Evolutionary conservation across 768 basidiomycete species (phyloP).

Genomic region (Sutorius australiensis): DNA sequence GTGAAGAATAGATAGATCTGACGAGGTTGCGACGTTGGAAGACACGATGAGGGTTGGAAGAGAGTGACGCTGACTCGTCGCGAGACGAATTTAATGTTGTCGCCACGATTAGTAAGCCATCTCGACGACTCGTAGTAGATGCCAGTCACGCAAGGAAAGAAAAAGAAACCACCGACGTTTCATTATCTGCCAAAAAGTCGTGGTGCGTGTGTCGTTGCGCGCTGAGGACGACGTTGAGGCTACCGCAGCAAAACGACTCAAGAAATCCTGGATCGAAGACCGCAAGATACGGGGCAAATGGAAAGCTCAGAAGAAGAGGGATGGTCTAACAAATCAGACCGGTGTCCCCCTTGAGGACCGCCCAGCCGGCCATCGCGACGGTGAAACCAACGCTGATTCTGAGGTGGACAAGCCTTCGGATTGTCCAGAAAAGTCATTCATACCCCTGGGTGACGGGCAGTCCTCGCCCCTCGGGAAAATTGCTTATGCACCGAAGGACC

Average conservation of each 20-base stretch:
- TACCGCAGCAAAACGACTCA: constrained; percentile 68
- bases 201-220: constrained; percentile 42
- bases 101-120: constrained; percentile 25
- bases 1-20: constrained; percentile 39
- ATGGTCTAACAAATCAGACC: constrained; percentile 29
- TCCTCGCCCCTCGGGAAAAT: constrained; percentile 55
- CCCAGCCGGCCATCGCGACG: neutral
- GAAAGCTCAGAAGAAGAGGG: constrained; percentile 63
- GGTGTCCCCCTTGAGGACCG: neutral
- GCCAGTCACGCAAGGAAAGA: constrained; percentile 12
- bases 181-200: constrained; percentile 58
- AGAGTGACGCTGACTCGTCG: constrained; percentile 9
- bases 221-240: constrained; percentile 1
- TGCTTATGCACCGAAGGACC: constrained; percentile 57
- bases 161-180: constrained; percentile 66
- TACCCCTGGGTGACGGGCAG: constrained; percentile 7
- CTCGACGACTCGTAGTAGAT: neutral
- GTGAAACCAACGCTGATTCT: neutral
- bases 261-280: constrained; percentile 74
- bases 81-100: constrained; percentile 23
- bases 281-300: constrained; percentile 77
- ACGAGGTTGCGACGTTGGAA: constrained; percentile 46
- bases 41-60: constrained; percentile 29
- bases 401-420: neutral
- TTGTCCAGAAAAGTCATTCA: constrained; percentile 1